These are phyloP conservation scores for Ophiostoma ips DNA, from an alignment of 2,329 filamentous ascomycete species.

Conservation along the genomic window DNA sequence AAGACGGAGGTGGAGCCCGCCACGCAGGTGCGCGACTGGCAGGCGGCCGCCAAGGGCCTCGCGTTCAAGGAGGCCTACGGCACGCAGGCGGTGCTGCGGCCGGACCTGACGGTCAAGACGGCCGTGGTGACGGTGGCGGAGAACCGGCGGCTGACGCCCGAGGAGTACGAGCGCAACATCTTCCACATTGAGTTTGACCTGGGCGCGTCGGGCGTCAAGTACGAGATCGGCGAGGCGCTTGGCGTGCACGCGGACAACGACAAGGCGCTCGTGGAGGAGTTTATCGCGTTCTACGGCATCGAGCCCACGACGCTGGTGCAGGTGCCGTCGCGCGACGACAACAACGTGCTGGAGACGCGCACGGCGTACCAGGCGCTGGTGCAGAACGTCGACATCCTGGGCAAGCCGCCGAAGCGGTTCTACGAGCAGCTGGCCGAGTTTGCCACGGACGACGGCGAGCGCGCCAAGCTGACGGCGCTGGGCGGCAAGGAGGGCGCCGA, in stretches of 20 bases:
- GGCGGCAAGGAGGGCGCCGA: conserved; percentile 65
- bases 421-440: conserved; percentile 86
- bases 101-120: conserved; percentile 77
- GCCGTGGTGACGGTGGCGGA: conserved; percentile 83
- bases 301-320: conserved; percentile 76
- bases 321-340: conserved; percentile 72
- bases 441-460: conserved; percentile 69
- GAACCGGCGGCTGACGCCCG: conserved; percentile 81
- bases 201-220: conserved; percentile 77
- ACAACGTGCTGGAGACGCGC: conserved; percentile 62
- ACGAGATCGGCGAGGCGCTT: conserved; percentile 93
- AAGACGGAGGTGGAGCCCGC: conserved; percentile 60
- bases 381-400: conserved; percentile 93
- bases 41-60: conserved; percentile 72
- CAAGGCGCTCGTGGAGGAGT: conserved; percentile 59
- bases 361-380: conserved; percentile 85
- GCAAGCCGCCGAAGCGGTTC: conserved; percentile 92
- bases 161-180: conserved; percentile 90
- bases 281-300: conserved; percentile 83
- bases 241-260: conserved; percentile 96
- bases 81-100: conserved; percentile 59
- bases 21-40: conserved; percentile 58
- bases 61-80: conserved; percentile 90
- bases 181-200: conserved; percentile 99
- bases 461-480: conserved; percentile 63